Base-by-base conservation (phyloP, 225 moss, liverwort and hornwort species). In the Polytrichum commune region DNA sequence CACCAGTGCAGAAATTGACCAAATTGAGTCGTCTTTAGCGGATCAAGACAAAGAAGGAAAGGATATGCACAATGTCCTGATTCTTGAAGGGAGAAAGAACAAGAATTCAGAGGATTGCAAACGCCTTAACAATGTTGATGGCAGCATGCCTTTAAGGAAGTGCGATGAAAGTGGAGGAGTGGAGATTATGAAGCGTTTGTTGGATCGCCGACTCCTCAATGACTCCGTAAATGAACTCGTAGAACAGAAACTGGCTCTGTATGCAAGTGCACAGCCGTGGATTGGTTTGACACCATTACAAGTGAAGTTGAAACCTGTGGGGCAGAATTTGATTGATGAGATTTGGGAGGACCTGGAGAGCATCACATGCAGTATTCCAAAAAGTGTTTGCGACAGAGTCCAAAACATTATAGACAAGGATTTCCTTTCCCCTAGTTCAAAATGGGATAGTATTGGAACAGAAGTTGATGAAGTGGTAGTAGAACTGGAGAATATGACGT, bases 291-390 rank as follows among this genome's bases (percentile, higher is more conserved):
- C 69, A 33, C 73, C 75, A 27, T 29, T 80, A 5, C 25, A 33
- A 30, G 53, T 57, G 19, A 79, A 64, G 46, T 75, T 64, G 27
- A 70, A 86, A 72, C 78, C 75, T 26, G 73, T 79, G 24, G 93
- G 85, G 62, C 93, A 95, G 68, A 72, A 38, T 18, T 80, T 95
- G 56, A 86, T 91, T 27, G 93, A 95, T 46, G 84, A 77, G 66
- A 66, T 90, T 28, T 95, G 95, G 95, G 86, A 93, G 60, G 76
- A 91, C 69, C 83, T 95, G 27, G 89, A 84, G 66, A 74, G 73
- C 27, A 72, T 73, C 54, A 88, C 93, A 18, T 74, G 62, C 38
- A 76, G 80, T 29, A 67, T 78, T 30, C 74, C 88, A 66, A 83
- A 84, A 25, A 84, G 84, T 68, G 80, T 80, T 66, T 81, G 76